Evolutionary conservation across 1,284 basidiomycete species (phyloP).

Genomic region (Rhizopogon parksii): DNA sequence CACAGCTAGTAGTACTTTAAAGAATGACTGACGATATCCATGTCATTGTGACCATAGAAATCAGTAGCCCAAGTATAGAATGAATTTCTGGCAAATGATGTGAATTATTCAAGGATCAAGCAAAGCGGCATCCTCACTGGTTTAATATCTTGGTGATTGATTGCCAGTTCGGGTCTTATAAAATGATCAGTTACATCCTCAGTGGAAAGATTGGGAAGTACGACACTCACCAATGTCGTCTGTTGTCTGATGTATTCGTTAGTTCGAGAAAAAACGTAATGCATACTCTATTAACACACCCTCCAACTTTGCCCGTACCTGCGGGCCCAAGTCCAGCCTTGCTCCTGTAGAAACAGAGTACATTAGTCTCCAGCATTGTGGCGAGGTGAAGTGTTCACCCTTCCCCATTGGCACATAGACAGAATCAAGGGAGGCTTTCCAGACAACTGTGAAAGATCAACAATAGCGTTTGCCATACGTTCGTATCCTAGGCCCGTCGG

Average conservation of each 20-base stretch:
- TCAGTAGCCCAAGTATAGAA: conserved; percentile 37
- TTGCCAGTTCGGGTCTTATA: conserved; percentile 15
- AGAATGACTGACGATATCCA: conserved; percentile 36
- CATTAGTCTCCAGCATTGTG: background rate
- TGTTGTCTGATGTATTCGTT: conserved; percentile 37
- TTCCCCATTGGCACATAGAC: conserved; percentile 54
- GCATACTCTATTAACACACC: conserved; percentile 28
- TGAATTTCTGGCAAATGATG: conserved; percentile 29
- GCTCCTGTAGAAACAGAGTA: conserved; percentile 31
- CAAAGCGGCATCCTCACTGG: background rate
- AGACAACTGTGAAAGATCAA: conserved; percentile 34
- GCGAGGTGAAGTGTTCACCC: conserved; percentile 30
- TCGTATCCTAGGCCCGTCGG: conserved; percentile 33
- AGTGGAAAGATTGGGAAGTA: background rate
- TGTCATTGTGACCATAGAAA: conserved; percentile 42
- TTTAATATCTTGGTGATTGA: conserved; percentile 16
- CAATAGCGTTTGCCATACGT: conserved; percentile 49
- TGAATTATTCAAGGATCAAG: conserved; percentile 22
- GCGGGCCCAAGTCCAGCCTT: conserved; percentile 54
- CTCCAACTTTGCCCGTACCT: conserved; percentile 53
- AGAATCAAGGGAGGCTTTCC: conserved; percentile 40
- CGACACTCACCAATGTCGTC: conserved; percentile 38
- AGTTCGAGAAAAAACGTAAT: background rate
- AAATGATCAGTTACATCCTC: background rate
- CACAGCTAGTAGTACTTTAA: background rate